These are phyloP conservation scores for Albifimbria verrucaria DNA, from an alignment of 2,329 filamentous ascomycete genomes.

Conservation along the genomic window DNA sequence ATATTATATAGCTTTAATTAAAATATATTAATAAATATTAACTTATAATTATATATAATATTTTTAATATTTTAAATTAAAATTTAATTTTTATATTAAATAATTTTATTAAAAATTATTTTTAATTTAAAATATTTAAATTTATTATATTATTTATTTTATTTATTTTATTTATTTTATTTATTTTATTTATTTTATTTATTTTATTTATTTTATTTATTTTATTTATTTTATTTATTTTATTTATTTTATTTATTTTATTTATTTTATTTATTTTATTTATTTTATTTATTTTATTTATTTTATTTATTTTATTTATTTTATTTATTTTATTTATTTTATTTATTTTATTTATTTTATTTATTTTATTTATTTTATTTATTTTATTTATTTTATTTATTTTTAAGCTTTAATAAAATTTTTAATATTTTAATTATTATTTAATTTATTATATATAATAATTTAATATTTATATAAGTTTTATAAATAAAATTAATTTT, in stretches of 20 bases:
- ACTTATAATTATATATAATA: not conserved
- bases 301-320: not conserved
- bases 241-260: slow-evolving; percentile 8
- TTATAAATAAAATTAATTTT: slow-evolving; percentile 2
- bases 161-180: not conserved
- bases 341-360: slow-evolving; percentile 1
- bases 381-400: not conserved
- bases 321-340: not conserved
- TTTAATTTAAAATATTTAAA: not conserved
- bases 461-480: slow-evolving; percentile 1
- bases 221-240: slow-evolving; percentile 1
- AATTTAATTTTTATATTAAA: not conserved
- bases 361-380: slow-evolving; percentile 1
- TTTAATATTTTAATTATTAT: not conserved
- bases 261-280: not conserved
- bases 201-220: not conserved
- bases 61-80: not conserved
- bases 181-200: not conserved
- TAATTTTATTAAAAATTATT: not conserved
- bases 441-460: not conserved
- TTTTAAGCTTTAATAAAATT: not conserved
- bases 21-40: not conserved
- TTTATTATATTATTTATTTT: not conserved
- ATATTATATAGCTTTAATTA: not conserved
- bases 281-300: slow-evolving; percentile 2